These are phyloP conservation scores for Colletotrichum musicola DNA, from an alignment of 2,329 filamentous ascomycete genomes.

Conservation along the genomic window DNA sequence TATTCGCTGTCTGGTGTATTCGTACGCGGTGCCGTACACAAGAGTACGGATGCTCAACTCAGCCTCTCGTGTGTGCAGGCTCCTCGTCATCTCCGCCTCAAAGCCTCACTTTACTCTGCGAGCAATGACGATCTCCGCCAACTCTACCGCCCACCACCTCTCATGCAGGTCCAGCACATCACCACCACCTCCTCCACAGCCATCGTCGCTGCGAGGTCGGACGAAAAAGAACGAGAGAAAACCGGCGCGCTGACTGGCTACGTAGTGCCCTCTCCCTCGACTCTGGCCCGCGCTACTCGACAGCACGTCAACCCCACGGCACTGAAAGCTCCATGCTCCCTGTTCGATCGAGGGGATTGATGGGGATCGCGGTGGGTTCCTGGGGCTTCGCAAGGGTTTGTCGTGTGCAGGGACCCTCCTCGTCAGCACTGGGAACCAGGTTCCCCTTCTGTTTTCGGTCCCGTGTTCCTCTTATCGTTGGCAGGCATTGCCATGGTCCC, in stretches of 20 bases:
- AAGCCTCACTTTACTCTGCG: slow-evolving; percentile 2
- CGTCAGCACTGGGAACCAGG: slow-evolving; percentile 26
- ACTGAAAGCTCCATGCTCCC: slow-evolving; percentile 34
- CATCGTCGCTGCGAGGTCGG: slow-evolving; percentile 20
- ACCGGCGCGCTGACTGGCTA: neutral
- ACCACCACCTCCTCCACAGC: slow-evolving; percentile 16
- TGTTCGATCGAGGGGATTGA: slow-evolving; percentile 38
- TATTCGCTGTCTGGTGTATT: too few relatives aligned
- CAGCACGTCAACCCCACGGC: slow-evolving; percentile 38
- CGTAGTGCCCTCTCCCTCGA: neutral
- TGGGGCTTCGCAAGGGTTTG: slow-evolving; percentile 37
- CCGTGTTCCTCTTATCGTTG: slow-evolving; percentile 18
- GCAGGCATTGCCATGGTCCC: slow-evolving; percentile 33
- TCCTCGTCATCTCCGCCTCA: slow-evolving; percentile 12
- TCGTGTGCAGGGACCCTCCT: slow-evolving; percentile 31
- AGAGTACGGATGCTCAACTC: too few relatives aligned
- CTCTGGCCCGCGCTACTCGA: slow-evolving; percentile 16
- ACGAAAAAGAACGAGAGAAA: slow-evolving; percentile 9
- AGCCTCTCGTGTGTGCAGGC: neutral
- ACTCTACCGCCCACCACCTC: slow-evolving; percentile 9
- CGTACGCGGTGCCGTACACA: too few relatives aligned
- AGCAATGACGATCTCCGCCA: slow-evolving; percentile 22
- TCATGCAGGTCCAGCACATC: slow-evolving; percentile 30
- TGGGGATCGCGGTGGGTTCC: slow-evolving; percentile 39
- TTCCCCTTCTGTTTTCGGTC: slow-evolving; percentile 26